A percentile compares a stretch with the other conserved stretches of the same genome.
These are phyloP conservation scores for Citrus sp. DNA, from an alignment of 345 rosid genomes.

Conservation along the genomic window DNA sequence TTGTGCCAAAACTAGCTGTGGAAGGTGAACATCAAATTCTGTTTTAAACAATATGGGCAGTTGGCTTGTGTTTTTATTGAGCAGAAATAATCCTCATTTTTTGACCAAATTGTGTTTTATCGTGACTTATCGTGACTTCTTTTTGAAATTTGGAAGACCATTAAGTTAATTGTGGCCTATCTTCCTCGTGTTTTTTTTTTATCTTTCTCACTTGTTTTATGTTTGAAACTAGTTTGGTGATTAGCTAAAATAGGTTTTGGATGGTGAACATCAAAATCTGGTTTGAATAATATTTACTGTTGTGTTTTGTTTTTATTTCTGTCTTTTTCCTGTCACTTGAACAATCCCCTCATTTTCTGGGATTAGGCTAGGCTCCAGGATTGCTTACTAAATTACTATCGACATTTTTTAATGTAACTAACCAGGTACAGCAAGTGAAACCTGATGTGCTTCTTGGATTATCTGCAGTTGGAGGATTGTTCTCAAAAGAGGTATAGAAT, in stretches of 20 bases:
- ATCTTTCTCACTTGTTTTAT: background rate
- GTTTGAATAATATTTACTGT: background rate
- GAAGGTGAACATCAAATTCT: background rate
- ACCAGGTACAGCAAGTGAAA: slow-evolving; percentile 86
- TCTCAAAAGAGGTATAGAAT: slow-evolving; percentile 80
- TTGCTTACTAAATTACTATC: background rate
- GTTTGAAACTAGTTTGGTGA: background rate
- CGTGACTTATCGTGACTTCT: background rate
- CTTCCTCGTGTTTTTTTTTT: background rate
- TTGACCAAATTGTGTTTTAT: background rate
- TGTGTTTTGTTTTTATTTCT: background rate
- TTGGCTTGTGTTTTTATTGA: background rate
- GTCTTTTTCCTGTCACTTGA: background rate
- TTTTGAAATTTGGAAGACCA: background rate
- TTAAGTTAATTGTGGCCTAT: background rate
- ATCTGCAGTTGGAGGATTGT: slow-evolving; percentile 99
- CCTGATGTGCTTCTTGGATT: slow-evolving; percentile 99
- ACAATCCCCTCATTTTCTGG: background rate
- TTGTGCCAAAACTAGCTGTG: background rate
- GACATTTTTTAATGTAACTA: slow-evolving; percentile 10
- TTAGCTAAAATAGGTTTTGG: background rate
- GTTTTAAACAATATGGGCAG: background rate
- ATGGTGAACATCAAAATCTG: background rate
- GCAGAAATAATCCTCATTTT: background rate
- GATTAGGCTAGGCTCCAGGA: background rate